Percentiles rank a stretch among this genome's conserved stretches.
Conservation (phyloP, 2,329 filamentous ascomycete species). For the Ophiostoma himal-ulmi region DNA sequence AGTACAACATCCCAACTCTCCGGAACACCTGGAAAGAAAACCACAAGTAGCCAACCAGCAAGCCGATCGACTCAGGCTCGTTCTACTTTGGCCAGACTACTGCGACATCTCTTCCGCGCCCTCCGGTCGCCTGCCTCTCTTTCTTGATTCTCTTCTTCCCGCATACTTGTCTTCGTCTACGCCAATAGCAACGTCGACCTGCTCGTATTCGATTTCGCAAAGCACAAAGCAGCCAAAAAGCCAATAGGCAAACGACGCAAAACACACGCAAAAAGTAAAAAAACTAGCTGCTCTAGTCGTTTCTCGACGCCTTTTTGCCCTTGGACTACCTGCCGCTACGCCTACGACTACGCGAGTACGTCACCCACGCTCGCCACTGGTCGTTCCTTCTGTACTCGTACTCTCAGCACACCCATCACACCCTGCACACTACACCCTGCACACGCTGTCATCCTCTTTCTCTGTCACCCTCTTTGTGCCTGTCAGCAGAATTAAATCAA, state of each 20-base stretch:
- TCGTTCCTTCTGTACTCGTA: background rate
- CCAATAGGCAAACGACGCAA: background rate
- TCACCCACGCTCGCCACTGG: background rate
- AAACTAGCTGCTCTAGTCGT: background rate
- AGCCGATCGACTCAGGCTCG: background rate
- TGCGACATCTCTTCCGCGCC: background rate
- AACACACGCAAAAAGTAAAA: background rate
- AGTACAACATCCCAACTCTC: background rate
- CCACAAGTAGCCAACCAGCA: background rate
- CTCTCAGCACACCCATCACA: too few relatives aligned
- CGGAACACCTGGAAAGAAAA: background rate
- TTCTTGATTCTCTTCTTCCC: background rate
- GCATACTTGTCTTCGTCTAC: background rate
- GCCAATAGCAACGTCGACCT: background rate
- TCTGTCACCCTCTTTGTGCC: background rate
- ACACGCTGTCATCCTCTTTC: too few relatives aligned
- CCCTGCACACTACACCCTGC: too few relatives aligned
- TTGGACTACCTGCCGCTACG: background rate
- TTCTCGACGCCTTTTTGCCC: background rate
- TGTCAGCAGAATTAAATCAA: background rate
- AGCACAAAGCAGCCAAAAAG: background rate
- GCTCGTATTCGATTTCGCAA: conserved; percentile 6
- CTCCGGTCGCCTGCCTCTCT: background rate
- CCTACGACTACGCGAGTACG: background rate
- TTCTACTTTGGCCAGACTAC: background rate